Evolutionary conservation across 441 rosid species (phyloP), one percentile per base, ranked within the genome.

Genomic region (Corymbia calophylla): DNA sequence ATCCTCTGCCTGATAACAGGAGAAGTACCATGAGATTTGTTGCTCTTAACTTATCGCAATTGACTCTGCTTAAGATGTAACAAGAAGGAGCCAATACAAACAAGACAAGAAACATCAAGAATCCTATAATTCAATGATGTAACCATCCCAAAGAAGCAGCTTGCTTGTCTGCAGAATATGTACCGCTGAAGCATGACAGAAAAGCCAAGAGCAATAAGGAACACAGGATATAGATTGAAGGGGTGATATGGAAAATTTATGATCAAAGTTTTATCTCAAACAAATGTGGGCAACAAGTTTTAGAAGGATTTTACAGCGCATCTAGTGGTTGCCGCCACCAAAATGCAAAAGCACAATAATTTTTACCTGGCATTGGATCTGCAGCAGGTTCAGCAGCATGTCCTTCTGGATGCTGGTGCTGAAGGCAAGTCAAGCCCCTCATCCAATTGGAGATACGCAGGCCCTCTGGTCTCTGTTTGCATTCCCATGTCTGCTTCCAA

Each of bases 401-500:
- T 3, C 84, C 84, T 77, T 5, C 84, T 39, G 51, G n/a, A 39
- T 44, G 51, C 84, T 39, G 51, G 10, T n/a, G 1, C 17, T 12
- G 48, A 39, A 39, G 84, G 84, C 82, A 77, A 77, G 51, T 23
- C 16, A 21, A 77, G 51, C 9, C 84, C 84, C 51, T 77, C 84
- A 39, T 77, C 17, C 84, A 23, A 77, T 47, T 44, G 84, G 27
- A 77, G n/a, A 39, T 3, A 39, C 47, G 15, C 48, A 73, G 51
- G 84, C 47, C 84, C 84, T 39, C n/a, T 77, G 82, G 82, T 1
- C 49, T 73, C 49, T 39, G 18, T 77, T 44, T 77, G 49, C 84
- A 73, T 73, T 39, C 51, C 29, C 84, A 95, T 95, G 91, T 97
- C 99, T 86, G 96, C 97, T 93, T 97, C 99, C 84, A 77, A 39